Evolutionary conservation across 2,329 filamentous ascomycete species (phyloP), one percentile per base, ranked within the genome.

Genomic region (Scleromitrula shiraiana): DNA sequence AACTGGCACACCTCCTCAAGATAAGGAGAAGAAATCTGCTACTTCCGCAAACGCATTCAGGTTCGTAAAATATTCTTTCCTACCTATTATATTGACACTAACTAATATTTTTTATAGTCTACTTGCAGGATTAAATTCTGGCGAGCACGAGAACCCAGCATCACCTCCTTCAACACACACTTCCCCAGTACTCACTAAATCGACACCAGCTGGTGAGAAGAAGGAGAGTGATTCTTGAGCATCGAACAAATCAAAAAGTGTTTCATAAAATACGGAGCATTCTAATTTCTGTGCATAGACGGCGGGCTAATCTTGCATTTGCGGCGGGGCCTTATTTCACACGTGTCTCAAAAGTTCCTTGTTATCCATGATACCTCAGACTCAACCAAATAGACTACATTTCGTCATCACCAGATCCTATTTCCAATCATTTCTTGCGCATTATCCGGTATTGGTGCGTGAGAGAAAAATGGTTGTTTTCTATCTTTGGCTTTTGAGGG

Each of bases 11-110:
- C 90, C 90, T 47, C 86, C 89, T 38, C 80, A 83, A 65, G 80
- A 83, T 67, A 74, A 80, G 57, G 70, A 75, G 53, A 76, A 77
- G 64, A 70, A 74, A 53, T 78, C 77, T 60, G 76, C 78, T 45
- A 83, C 80, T 51, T 85, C 85, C 63, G 80, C 83, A 58, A 98
- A 98, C 74, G 84, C 90, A 59, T 98, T 95, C 73, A 91, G 88
- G 90, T 96, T 80, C 76, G 84, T 59, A 17, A 38, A 38, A 27
- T 7, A 26, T 15, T 35, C 24, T 29, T 37, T 24, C 15, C 20
- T 35, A 20, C 33, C 17, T 14, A 27, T 50, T 15, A 6, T 7
- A 33, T 26, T 15, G 23, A 35, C 17, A 37, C 24, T 14, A 19
- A 39, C 62, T 67, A 62, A 66, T 12, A 53, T 50, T 42, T 46